Evolutionary conservation across 139 green algal genomes (phyloP), one percentile per base, ranked within the genome.

Genomic region (Gonium pectorale): DNA sequence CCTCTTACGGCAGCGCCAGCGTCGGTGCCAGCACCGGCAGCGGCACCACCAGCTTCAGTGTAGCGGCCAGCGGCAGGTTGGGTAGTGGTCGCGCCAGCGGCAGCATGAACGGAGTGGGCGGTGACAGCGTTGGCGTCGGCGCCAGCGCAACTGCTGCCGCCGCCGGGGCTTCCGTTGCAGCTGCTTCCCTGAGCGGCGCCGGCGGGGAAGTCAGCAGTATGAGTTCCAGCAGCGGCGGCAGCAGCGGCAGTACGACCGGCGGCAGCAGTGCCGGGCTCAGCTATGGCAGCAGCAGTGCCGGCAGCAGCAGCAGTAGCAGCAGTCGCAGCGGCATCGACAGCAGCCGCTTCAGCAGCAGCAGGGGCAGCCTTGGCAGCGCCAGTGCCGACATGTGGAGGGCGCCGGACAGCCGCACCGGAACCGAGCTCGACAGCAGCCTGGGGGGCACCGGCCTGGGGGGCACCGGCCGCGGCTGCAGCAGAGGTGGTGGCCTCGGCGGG

Each of bases 141-240:
- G 15, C 62, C 62, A 13, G 11, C 27, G 62, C 62, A 41, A n/a
- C 17, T 17, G 17, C 13, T 64, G 54, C 54, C 54, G 64, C 33
- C 64, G 19, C 31, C 33, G 31, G 2, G 13, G 31, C 64, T 13
- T 26, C 64, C 33, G 64, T 35, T 21, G 33, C 1, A 27, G 33
- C 64, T 21, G 31, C 64, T 35, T 49, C 19, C 31, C 7, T 13
- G 19, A 46, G 11, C 64, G 64, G 64, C 31, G 35, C 21, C 21
- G 64, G 31, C 64, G 38, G 31, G 35, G 64, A 29, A 62, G 68
- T 62, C n/a, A 77, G 38, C 67, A 74, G 68, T 37, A 62, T 41
- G 68, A 29, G 27, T 5, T 77, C 68, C 68, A 77, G 68, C 68
- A 77, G 17, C 67, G 67, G 40, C 2, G 41, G 43, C 43, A 9